A percentile compares a stretch with the other conserved stretches of the same genome.
phyloP scores from a whole-genome alignment of 768 basidiomycete species.

The button mushroom (Agaricus bisporus) region DNA sequence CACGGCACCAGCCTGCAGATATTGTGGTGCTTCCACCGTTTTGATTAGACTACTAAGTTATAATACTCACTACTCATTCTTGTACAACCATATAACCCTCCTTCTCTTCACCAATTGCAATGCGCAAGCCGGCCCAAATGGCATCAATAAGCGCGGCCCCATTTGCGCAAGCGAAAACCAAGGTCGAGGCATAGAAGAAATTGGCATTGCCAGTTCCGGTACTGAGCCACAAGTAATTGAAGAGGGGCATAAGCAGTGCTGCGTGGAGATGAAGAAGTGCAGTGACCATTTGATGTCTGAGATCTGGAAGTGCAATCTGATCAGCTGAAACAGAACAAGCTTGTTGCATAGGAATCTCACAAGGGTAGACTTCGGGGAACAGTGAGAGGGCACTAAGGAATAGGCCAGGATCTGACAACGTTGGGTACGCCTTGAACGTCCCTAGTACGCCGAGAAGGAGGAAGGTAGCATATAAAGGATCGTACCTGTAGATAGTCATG shows the following conservation, averaged over 20 bases:
- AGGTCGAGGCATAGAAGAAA: constrained; percentile 94
- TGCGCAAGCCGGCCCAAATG: constrained; percentile 75
- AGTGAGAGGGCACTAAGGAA: constrained; percentile 76
- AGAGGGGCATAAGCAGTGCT: constrained; percentile 79
- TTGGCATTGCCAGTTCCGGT: constrained; percentile 96
- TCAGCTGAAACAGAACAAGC: not conserved
- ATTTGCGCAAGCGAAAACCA: constrained; percentile 88
- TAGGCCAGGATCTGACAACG: constrained; percentile 82
- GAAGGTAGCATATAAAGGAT: constrained; percentile 76
- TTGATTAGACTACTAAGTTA: no score
- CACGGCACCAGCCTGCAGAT: not conserved
- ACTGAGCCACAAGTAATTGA: constrained; percentile 86
- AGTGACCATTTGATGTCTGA: constrained; percentile 82
- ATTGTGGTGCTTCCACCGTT: no score
- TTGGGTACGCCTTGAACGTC: constrained; percentile 89
- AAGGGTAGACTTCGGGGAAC: constrained; percentile 79
- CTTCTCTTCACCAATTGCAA: constrained; percentile 54
- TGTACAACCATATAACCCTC: constrained; percentile 55
- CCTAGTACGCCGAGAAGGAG: constrained; percentile 71
- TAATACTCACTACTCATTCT: constrained; percentile 30
- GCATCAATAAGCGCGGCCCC: constrained; percentile 81
- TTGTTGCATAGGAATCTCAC: constrained; percentile 40
- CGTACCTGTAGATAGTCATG: constrained; percentile 46
- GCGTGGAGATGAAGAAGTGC: constrained; percentile 79
- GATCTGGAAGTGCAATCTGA: constrained; percentile 40